phyloP scores from a whole-genome alignment of 2,329 filamentous ascomycete species.

The Cladosporium sp. region DNA sequence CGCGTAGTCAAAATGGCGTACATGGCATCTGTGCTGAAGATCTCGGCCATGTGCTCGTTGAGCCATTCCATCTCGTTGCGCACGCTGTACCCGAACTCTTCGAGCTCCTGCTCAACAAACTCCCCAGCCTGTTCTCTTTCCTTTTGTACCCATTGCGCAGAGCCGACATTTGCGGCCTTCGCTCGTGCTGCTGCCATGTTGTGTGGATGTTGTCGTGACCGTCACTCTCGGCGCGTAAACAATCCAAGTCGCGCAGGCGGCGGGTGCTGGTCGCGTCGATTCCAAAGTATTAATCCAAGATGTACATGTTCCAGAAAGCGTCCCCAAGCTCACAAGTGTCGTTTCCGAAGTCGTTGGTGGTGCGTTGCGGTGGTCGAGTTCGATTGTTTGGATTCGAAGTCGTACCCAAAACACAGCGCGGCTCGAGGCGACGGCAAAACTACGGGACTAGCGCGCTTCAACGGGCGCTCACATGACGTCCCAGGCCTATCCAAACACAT shows the following conservation, averaged over 20 bases:
- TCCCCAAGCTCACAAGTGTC: not conserved
- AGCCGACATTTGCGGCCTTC: constrained; percentile 34
- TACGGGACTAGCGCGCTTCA: not conserved
- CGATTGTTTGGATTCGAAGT: constrained; percentile 16
- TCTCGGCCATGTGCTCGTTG: constrained; percentile 96
- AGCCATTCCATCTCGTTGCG: constrained; percentile 96
- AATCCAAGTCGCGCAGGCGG: not conserved
- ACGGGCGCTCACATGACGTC: constrained; percentile 4
- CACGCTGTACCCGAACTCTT: constrained; percentile 90
- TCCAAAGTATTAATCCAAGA: constrained; percentile 5
- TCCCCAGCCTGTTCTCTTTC: constrained; percentile 78
- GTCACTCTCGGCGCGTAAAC: constrained; percentile 17
- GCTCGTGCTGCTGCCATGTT: constrained; percentile 30
- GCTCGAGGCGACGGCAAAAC: not conserved
- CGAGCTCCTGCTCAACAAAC: constrained; percentile 77
- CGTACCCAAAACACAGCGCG: constrained; percentile 13
- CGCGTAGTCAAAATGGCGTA: constrained; percentile 53
- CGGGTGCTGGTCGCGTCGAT: not conserved
- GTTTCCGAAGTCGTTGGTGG: constrained; percentile 10
- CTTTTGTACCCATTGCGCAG: constrained; percentile 71
- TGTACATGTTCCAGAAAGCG: constrained; percentile 10
- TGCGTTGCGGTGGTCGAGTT: not conserved
- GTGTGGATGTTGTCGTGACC: constrained; percentile 16
- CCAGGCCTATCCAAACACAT: not conserved
- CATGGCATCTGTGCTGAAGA: constrained; percentile 85